Evolutionary conservation across 2,329 filamentous ascomycete genomes (phyloP).

Genomic region (Colletotrichum tropicicola): DNA sequence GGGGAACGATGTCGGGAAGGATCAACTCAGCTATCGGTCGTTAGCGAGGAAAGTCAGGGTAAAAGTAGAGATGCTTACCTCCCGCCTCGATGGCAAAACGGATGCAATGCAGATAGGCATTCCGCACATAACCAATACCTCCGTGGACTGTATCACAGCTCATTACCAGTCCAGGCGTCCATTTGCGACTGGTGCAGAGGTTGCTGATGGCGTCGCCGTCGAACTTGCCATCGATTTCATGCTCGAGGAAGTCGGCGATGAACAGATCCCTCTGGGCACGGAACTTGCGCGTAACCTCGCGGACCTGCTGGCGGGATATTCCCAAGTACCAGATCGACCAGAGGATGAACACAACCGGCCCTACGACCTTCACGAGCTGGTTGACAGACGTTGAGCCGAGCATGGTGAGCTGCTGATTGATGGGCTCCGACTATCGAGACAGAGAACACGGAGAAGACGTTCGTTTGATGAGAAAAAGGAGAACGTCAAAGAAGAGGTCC

Average conservation of each 20-base stretch:
- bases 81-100: slow-evolving; percentile 57
- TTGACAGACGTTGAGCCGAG: slow-evolving; percentile 36
- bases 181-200: slow-evolving; percentile 47
- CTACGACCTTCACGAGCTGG: slow-evolving; percentile 33
- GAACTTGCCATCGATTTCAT: slow-evolving; percentile 43
- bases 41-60: slow-evolving; percentile 29
- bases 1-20: slow-evolving; percentile 44
- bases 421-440: not conserved
- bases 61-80: slow-evolving; percentile 41
- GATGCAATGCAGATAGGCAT: slow-evolving; percentile 54
- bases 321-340: slow-evolving; percentile 38
- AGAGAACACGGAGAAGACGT: not conserved
- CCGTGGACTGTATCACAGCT: slow-evolving; percentile 52
- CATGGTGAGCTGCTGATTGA: slow-evolving; percentile 5
- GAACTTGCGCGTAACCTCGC: slow-evolving; percentile 38
- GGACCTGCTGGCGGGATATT: slow-evolving; percentile 33
- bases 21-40: slow-evolving; percentile 43
- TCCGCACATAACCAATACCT: slow-evolving; percentile 53
- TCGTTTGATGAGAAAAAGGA: not conserved
- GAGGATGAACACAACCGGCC: slow-evolving; percentile 34
- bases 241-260: slow-evolving; percentile 41
- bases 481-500: not conserved
- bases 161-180: slow-evolving; percentile 51
- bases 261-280: slow-evolving; percentile 43
- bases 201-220: slow-evolving; percentile 40